Evolutionary conservation across 2,329 filamentous ascomycete species (phyloP).

Genomic region (Eutypella sp.): DNA sequence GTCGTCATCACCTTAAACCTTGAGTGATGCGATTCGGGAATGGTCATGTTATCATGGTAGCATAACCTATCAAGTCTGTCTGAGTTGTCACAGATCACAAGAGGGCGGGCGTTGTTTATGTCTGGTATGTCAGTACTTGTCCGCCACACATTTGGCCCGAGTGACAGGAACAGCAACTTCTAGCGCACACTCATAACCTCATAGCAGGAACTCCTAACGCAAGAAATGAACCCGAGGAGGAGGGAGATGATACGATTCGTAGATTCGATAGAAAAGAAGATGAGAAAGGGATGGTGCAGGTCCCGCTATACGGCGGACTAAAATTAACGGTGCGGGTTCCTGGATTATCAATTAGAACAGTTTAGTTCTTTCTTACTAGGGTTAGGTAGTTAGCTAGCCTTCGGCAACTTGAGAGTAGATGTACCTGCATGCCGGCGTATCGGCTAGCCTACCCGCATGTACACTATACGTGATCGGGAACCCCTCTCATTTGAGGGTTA

Average conservation of each 20-base stretch:
- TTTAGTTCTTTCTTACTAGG: too few relatives aligned
- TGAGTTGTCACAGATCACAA: background rate
- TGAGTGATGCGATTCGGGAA: too few relatives aligned
- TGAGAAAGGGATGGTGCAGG: constrained; percentile 1
- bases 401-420: constrained; percentile 20
- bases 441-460: constrained; percentile 24
- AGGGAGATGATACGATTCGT: background rate
- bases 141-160: too few relatives aligned
- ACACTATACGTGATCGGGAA: constrained; percentile 6
- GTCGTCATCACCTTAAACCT: too few relatives aligned
- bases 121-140: too few relatives aligned
- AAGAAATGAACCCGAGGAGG: too few relatives aligned
- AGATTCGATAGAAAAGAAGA: background rate
- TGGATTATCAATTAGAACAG: too few relatives aligned
- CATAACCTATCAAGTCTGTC: background rate
- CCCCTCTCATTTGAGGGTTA: background rate
- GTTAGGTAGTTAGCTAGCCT: background rate
- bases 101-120: too few relatives aligned
- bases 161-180: too few relatives aligned
- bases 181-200: too few relatives aligned
- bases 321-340: background rate
- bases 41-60: background rate
- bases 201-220: too few relatives aligned
- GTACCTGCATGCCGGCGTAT: constrained; percentile 30
- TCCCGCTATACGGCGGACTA: background rate